These are phyloP conservation scores for Alternaria viburni DNA, from an alignment of 2,329 filamentous ascomycete species.

Conservation along the genomic window DNA sequence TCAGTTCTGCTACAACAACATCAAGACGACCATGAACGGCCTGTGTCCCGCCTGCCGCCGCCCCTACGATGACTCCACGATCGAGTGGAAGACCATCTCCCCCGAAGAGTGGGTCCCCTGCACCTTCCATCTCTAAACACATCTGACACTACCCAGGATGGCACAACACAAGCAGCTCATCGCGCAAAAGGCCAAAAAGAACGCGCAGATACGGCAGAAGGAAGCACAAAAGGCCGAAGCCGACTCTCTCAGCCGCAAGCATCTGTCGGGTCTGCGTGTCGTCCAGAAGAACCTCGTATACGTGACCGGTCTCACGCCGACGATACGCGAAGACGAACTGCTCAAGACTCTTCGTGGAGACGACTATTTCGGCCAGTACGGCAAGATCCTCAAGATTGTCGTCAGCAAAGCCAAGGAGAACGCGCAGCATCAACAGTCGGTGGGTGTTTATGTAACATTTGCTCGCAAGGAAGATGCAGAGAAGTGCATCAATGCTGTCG, in stretches of 20 bases:
- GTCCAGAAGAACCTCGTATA: slow-evolving; percentile 99
- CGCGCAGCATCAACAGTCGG: slow-evolving; percentile 74
- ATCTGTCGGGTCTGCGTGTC: slow-evolving; percentile 91
- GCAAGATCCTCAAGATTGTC: slow-evolving; percentile 97
- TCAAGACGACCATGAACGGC: slow-evolving; percentile 97
- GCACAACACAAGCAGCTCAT: slow-evolving; percentile 78
- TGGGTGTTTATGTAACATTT: slow-evolving; percentile 99
- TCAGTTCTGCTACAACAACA: slow-evolving; percentile 99
- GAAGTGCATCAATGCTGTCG: slow-evolving; percentile 87
- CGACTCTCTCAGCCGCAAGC: slow-evolving; percentile 93
- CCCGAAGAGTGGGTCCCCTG: slow-evolving; percentile 79
- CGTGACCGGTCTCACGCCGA: slow-evolving; percentile 91
- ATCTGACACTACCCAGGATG: slow-evolving; percentile 58
- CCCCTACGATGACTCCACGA: slow-evolving; percentile 95
- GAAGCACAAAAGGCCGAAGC: slow-evolving; percentile 96
- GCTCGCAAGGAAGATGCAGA: slow-evolving; percentile 89
- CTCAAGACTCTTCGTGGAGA: slow-evolving; percentile 87
- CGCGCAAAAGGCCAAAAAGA: slow-evolving; percentile 86
- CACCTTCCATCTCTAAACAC: slow-evolving; percentile 15
- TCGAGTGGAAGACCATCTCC: slow-evolving; percentile 95
- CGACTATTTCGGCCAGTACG: slow-evolving; percentile 98
- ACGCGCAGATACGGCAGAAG: slow-evolving; percentile 86
- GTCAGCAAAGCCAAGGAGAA: slow-evolving; percentile 93
- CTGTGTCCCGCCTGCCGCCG: slow-evolving; percentile 96
- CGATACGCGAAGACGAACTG: slow-evolving; percentile 88